These are phyloP conservation scores for Madurella fahalii DNA, from an alignment of 2,329 filamentous ascomycete genomes.

Conservation along the genomic window DNA sequence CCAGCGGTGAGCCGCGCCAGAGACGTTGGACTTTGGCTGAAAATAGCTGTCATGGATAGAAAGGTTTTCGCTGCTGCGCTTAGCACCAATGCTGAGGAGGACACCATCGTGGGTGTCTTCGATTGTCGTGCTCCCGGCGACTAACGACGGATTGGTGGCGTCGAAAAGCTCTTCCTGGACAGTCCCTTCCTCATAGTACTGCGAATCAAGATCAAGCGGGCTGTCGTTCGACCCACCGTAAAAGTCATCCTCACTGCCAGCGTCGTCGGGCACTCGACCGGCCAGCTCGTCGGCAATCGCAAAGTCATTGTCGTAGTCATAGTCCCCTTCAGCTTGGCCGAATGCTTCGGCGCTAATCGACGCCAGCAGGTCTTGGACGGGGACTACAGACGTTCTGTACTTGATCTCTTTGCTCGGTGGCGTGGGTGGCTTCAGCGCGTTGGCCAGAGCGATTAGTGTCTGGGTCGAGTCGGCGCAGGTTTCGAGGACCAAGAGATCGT, in stretches of 20 bases:
- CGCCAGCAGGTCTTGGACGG: constrained; percentile 80
- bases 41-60: constrained; percentile 78
- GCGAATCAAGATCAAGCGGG: constrained; percentile 40
- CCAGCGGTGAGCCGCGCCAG: constrained; percentile 72
- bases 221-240: constrained; percentile 29
- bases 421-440: constrained; percentile 76
- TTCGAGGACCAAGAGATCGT: constrained; percentile 85
- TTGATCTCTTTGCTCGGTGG: constrained; percentile 78
- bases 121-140: constrained; percentile 38
- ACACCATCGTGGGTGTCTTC: constrained; percentile 45
- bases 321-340: constrained; percentile 56
- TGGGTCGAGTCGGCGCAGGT: constrained; percentile 97
- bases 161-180: constrained; percentile 48
- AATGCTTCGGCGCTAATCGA: constrained; percentile 89
- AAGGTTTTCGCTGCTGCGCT: constrained; percentile 53
- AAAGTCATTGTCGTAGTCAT: constrained; percentile 62
- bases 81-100: constrained; percentile 43
- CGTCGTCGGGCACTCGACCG: constrained; percentile 24
- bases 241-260: constrained; percentile 27
- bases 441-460: constrained; percentile 75
- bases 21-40: constrained; percentile 54
- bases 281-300: constrained; percentile 49
- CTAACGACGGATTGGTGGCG: constrained; percentile 36
- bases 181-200: constrained; percentile 44
- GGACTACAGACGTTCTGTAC: constrained; percentile 82